Conservation (phyloP, 257 asterid species). For the Ligustrum vulgare region DNA sequence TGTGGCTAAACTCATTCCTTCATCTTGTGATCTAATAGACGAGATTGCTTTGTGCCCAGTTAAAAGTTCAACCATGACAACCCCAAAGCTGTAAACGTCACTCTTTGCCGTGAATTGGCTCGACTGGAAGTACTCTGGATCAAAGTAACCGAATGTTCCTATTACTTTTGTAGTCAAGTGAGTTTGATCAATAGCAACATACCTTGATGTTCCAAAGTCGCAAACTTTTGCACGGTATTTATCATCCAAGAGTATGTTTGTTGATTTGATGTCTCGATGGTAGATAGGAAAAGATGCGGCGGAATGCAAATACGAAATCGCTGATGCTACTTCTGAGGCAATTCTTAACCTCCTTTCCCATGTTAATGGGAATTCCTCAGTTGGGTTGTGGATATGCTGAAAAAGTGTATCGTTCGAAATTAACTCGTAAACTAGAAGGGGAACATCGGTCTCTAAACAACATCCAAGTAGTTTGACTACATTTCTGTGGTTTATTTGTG, state of each 20-base stretch:
- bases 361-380: conserved; percentile 4
- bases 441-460: neutral
- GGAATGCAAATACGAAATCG: conserved; percentile 14
- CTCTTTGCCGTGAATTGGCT: conserved; percentile 1
- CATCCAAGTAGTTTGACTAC: conserved; percentile 15
- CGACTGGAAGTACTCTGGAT: conserved; percentile 11
- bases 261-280: conserved; percentile 19
- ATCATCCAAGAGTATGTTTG: conserved; percentile 14
- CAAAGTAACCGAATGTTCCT: conserved; percentile 21
- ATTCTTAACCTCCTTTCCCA: conserved; percentile 9
- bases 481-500: conserved; percentile 19
- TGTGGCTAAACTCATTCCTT: conserved; percentile 9
- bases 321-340: neutral
- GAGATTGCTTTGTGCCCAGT: conserved; percentile 15
- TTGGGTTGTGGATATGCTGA: conserved; percentile 5
- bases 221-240: neutral
- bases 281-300: conserved; percentile 11
- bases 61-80: conserved; percentile 17
- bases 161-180: conserved; percentile 16
- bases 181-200: conserved; percentile 3
- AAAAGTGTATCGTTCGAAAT: conserved; percentile 7
- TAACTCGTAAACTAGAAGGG: neutral
- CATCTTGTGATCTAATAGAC: neutral
- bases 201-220: conserved; percentile 9
- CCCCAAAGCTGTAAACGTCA: conserved; percentile 17